Percentiles rank a stretch among this genome's conserved stretches.
phyloP scores from a whole-genome alignment of 352 stramenopile species.

The Pythium vanterpoolii region DNA sequence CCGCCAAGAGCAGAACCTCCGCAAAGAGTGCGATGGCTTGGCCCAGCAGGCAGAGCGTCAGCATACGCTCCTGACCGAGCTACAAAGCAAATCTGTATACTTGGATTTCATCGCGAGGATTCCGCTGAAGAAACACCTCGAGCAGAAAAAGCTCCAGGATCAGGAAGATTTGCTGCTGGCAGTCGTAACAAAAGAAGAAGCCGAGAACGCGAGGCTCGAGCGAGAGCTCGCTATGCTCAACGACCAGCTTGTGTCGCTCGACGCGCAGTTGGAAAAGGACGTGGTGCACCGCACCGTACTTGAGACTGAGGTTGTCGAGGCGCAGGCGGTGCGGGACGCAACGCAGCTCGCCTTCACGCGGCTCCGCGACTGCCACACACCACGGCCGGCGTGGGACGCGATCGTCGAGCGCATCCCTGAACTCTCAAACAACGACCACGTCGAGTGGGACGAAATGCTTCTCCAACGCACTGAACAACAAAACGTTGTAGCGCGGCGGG shows the following conservation, averaged over 20 bases:
- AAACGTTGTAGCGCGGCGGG: neutral
- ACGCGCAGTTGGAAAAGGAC: constrained; percentile 38
- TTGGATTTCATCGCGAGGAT: constrained; percentile 55
- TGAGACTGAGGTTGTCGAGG: constrained; percentile 21
- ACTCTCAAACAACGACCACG: constrained; percentile 44
- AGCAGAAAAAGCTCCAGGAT: constrained; percentile 59
- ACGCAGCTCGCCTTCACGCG: constrained; percentile 27
- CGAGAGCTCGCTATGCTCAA: constrained; percentile 36
- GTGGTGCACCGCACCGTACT: constrained; percentile 23
- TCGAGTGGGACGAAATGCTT: constrained; percentile 45
- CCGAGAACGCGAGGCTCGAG: constrained; percentile 43
- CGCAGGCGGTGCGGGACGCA: constrained; percentile 26
- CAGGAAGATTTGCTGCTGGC: constrained; percentile 34
- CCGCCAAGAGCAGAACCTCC: constrained; percentile 36
- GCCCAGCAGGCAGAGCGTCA: constrained; percentile 41
- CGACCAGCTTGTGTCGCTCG: constrained; percentile 29
- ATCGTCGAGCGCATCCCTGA: constrained; percentile 64
- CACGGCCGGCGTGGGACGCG: constrained; percentile 53
- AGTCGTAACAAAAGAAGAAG: constrained; percentile 31
- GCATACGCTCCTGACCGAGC: constrained; percentile 31
- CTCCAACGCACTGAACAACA: neutral
- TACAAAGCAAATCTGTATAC: constrained; percentile 47
- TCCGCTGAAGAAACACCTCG: constrained; percentile 54
- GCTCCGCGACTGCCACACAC: constrained; percentile 58
- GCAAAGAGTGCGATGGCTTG: constrained; percentile 44